Evolutionary conservation across 345 rosid genomes (phyloP).

Genomic region (Clarkia xantiana): DNA sequence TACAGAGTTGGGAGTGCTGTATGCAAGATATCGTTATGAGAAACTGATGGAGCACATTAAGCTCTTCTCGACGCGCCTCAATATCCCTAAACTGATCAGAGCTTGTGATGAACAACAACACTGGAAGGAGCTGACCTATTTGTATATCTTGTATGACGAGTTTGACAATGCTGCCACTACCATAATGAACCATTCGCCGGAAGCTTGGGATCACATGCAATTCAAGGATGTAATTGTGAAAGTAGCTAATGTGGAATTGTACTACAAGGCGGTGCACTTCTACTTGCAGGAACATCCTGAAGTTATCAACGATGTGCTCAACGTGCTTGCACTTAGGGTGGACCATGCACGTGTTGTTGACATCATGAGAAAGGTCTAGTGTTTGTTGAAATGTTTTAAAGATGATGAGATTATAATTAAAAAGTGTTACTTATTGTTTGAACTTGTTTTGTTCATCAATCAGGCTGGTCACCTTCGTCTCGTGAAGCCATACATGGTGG

Average conservation of each 20-base stretch:
- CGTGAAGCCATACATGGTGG: conserved; percentile 40
- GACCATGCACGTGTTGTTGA: conserved; percentile 97
- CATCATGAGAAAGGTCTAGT: conserved; percentile 92
- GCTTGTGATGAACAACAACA: conserved; percentile 98
- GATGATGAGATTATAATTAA: conserved; percentile 81
- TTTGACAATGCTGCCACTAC: conserved; percentile 98
- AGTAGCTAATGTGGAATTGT: conserved; percentile 90
- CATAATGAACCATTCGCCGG: conserved; percentile 98
- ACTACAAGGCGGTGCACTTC: conserved; percentile 97
- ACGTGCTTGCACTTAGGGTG: conserved; percentile 84
- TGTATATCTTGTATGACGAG: conserved; percentile 80
- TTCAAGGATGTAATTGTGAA: conserved; percentile 85
- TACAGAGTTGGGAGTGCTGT: conserved; percentile 90
- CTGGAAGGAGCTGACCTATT: conserved; percentile 85
- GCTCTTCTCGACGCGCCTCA: conserved; percentile 86
- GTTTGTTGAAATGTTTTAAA: conserved; percentile 96
- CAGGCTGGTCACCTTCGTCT: conserved; percentile 41
- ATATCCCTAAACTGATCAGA: conserved; percentile 87
- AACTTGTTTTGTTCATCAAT: conserved; percentile 4
- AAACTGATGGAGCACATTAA: conserved; percentile 98
- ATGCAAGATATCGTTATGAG: conserved; percentile 90
- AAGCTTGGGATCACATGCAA: conserved; percentile 99
- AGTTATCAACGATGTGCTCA: conserved; percentile 79
- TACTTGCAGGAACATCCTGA: conserved; percentile 97
- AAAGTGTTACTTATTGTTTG: conserved; percentile 14